Evolutionary conservation across 306 rosid genomes (phyloP).

Genomic region (Alnus rubra): DNA sequence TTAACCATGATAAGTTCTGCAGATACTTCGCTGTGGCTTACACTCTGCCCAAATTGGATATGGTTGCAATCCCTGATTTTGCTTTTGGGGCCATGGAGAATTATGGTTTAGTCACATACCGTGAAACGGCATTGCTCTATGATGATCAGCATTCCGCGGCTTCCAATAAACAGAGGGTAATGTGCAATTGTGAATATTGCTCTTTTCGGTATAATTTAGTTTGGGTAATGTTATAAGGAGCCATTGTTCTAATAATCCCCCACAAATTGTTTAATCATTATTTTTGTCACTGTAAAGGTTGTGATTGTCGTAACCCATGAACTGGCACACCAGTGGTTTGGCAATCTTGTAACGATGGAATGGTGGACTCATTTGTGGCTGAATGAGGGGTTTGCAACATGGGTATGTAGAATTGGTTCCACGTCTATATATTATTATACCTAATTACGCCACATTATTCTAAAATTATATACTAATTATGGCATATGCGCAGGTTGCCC

Average conservation of each 20-base stretch:
- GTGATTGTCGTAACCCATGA: slow-evolving; percentile 89
- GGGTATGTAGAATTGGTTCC: slow-evolving; percentile 56
- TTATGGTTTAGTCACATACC: slow-evolving; percentile 91
- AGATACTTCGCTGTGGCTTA: slow-evolving; percentile 90
- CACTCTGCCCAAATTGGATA: slow-evolving; percentile 86
- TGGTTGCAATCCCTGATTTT: slow-evolving; percentile 97
- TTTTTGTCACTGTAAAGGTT: slow-evolving; percentile 58
- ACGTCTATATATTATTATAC: slow-evolving; percentile 1
- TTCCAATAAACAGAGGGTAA: slow-evolving; percentile 86
- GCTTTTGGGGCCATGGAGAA: slow-evolving; percentile 99
- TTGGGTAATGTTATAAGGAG: slow-evolving; percentile 26
- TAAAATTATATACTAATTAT: neutral
- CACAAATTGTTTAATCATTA: slow-evolving; percentile 11
- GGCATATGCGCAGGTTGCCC: slow-evolving; percentile 68
- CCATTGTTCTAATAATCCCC: slow-evolving; percentile 20
- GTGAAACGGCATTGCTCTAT: slow-evolving; percentile 90
- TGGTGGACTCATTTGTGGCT: slow-evolving; percentile 99
- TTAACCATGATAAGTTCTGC: slow-evolving; percentile 39
- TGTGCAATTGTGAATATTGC: slow-evolving; percentile 23
- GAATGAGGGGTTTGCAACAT: slow-evolving; percentile 97
- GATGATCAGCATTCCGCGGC: slow-evolving; percentile 94
- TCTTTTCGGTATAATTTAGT: slow-evolving; percentile 20
- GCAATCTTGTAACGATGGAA: slow-evolving; percentile 97
- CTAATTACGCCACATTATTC: slow-evolving; percentile 2
- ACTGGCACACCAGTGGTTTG: slow-evolving; percentile 98